These are phyloP conservation scores for Salix caprea DNA, from an alignment of 345 rosid genomes.

Conservation along the genomic window DNA sequence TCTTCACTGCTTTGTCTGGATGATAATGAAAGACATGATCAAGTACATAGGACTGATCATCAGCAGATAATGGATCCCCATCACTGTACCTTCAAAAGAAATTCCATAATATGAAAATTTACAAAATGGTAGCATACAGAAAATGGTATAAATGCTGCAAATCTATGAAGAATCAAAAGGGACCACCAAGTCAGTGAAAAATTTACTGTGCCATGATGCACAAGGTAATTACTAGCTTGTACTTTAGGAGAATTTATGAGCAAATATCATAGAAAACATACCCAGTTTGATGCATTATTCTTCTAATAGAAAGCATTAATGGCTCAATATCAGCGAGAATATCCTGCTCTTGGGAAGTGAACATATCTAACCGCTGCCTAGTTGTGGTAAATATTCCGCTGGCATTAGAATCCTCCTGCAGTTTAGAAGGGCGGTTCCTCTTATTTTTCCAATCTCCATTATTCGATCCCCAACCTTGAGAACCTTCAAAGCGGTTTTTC, in stretches of 20 bases:
- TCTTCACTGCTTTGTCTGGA: constrained; percentile 67
- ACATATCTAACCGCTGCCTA: constrained; percentile 67
- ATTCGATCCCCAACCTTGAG: constrained; percentile 45
- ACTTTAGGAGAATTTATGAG: neutral
- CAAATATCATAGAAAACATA: constrained; percentile 26
- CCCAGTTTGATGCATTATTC: constrained; percentile 64
- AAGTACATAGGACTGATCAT: constrained; percentile 52
- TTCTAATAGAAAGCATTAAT: constrained; percentile 55
- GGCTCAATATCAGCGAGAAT: constrained; percentile 65
- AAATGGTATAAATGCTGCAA: neutral
- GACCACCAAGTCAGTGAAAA: neutral
- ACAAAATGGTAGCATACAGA: neutral
- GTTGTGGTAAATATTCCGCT: constrained; percentile 49
- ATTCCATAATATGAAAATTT: constrained; percentile 10
- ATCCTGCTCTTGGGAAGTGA: constrained; percentile 79
- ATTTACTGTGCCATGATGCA: neutral
- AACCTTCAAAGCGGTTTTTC: constrained; percentile 39
- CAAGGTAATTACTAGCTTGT: neutral
- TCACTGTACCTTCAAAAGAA: constrained; percentile 63
- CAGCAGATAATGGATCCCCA: constrained; percentile 67
- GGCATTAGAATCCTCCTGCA: constrained; percentile 28
- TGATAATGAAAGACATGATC: constrained; percentile 69
- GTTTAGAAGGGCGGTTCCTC: constrained; percentile 47
- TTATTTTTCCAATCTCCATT: constrained; percentile 52
- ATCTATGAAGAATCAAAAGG: neutral